Conservation (phyloP, 1,284 basidiomycete species). For the Coriolopsis trogii region DNA sequence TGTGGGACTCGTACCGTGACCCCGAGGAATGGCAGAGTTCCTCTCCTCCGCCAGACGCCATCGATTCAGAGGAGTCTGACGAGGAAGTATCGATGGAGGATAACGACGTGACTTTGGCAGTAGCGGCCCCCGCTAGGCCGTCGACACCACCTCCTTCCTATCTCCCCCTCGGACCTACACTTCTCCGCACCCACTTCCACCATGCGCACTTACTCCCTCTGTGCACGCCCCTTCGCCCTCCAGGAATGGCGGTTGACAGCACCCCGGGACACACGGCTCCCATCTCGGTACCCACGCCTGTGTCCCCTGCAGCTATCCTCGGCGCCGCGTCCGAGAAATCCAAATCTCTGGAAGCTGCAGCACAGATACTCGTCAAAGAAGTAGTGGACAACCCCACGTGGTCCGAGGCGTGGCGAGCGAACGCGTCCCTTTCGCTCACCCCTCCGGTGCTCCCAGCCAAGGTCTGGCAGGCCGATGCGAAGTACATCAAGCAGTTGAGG, state of each 20-base stretch:
- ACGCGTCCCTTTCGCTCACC: conserved; percentile 33
- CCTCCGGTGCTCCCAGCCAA: conserved; percentile 32
- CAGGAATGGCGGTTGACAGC: conserved; percentile 49
- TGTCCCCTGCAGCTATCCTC: conserved; percentile 71
- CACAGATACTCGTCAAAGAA: conserved; percentile 60
- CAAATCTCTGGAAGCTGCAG: conserved; percentile 66
- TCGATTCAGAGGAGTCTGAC: conserved; percentile 38
- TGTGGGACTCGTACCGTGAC: conserved; percentile 41
- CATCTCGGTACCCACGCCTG: conserved; percentile 71
- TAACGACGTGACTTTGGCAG: conserved; percentile 23
- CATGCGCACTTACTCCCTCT: conserved; percentile 61
- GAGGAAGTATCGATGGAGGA: conserved; percentile 43
- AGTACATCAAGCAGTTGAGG: conserved; percentile 44
- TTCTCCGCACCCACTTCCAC: conserved; percentile 67
- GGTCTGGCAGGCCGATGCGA: conserved; percentile 53
- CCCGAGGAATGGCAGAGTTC: conserved; percentile 48
- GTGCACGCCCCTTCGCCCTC: conserved; percentile 57
- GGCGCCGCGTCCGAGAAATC: conserved; percentile 62
- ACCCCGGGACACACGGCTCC: conserved; percentile 44
- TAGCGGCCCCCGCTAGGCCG: conserved; percentile 49
- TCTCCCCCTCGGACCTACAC: conserved; percentile 64
- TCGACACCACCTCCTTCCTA: conserved; percentile 70
- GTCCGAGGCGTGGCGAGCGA: conserved; percentile 65
- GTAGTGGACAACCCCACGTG: conserved; percentile 70
- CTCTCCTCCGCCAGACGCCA: conserved; percentile 28